These are phyloP conservation scores for Cicer pinnatifidum DNA, from an alignment of 306 rosid species.

Conservation along the genomic window DNA sequence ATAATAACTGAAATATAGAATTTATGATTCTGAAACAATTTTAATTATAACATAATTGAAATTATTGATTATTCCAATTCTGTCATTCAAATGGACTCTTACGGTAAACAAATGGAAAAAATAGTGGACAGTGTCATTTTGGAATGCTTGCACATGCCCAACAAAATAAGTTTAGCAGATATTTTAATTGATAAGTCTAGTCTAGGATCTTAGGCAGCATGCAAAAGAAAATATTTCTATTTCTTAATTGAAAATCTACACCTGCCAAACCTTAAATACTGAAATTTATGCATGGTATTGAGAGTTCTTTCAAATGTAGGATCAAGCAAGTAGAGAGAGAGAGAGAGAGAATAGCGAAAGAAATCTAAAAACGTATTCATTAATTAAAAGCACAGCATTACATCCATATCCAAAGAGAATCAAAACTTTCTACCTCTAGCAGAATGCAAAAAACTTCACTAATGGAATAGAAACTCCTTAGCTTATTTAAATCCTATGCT, in stretches of 20 bases:
- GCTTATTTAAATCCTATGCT: not conserved
- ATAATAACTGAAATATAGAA: not conserved
- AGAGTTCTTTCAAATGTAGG: constrained; percentile 11
- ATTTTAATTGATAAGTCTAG: constrained; percentile 19
- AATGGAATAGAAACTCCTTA: constrained; percentile 19
- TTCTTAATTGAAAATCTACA: not conserved
- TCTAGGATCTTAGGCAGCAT: not conserved
- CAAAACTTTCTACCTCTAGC: constrained; percentile 10
- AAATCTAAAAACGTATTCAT: not conserved
- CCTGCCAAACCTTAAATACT: not conserved
- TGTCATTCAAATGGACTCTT: not conserved
- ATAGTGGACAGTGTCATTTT: not conserved
- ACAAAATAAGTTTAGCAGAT: constrained; percentile 3
- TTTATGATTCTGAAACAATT: constrained; percentile 14
- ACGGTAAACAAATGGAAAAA: not conserved
- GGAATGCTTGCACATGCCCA: constrained; percentile 7
- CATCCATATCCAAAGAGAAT: not conserved
- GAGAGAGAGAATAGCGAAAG: not conserved
- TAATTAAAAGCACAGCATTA: constrained; percentile 1
- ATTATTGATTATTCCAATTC: constrained; percentile 2
- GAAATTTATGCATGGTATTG: not conserved
- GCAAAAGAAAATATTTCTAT: no score
- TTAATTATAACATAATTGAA: not conserved
- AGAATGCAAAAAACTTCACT: not conserved
- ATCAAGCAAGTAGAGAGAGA: constrained; percentile 3